Conservation (phyloP, 768 basidiomycete species). For the Lactarius tabidus region DNA sequence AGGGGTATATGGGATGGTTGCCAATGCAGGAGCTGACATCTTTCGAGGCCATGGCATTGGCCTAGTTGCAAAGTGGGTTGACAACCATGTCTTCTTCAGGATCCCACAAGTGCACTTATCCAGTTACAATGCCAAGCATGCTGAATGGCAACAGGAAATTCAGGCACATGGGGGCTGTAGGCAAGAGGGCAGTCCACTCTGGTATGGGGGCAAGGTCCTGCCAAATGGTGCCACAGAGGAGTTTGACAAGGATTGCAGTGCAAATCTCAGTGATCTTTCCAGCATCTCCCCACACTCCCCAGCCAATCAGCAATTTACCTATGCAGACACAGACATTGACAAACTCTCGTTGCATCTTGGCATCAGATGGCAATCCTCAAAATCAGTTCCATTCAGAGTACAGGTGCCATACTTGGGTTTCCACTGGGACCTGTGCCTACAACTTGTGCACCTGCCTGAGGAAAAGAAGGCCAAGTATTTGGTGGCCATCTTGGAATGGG, state of each 20-base stretch:
- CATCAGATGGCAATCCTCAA: neutral
- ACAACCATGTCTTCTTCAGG: constrained; percentile 28
- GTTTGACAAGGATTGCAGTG: neutral
- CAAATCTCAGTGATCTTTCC: fast-evolving
- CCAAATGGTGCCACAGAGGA: neutral
- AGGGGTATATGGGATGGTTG: neutral
- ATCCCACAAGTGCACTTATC: constrained; percentile 19
- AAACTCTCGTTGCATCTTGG: neutral
- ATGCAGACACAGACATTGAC: neutral
- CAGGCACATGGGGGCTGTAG: no score
- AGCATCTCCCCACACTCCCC: neutral
- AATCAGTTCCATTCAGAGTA: neutral
- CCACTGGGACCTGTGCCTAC: neutral
- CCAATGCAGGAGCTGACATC: constrained; percentile 22
- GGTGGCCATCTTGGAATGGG: constrained; percentile 32
- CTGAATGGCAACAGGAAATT: no score
- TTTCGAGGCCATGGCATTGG: constrained; percentile 26
- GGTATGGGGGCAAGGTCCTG: no score
- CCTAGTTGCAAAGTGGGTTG: constrained; percentile 30
- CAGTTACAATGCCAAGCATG: constrained; percentile 28
- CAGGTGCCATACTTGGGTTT: neutral
- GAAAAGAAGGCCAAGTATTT: neutral
- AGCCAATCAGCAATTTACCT: neutral
- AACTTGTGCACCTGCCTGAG: neutral
- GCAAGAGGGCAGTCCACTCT: no score